phyloP scores from a whole-genome alignment of 2,329 filamentous ascomycete species.

The Calycina herbarum region DNA sequence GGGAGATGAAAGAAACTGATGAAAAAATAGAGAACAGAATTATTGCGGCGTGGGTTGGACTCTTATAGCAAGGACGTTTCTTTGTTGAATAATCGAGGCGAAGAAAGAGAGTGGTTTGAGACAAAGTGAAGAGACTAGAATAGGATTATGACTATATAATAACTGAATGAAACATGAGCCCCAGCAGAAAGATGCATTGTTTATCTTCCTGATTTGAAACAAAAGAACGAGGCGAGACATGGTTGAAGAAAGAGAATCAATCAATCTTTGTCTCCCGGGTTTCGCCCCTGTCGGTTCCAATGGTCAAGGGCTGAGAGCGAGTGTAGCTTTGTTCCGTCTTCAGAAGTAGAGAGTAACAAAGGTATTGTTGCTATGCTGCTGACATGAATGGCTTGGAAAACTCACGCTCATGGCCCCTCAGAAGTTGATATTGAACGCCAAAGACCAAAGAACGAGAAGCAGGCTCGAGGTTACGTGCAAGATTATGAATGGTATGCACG shows the following conservation, averaged over 20 bases:
- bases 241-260: not conserved
- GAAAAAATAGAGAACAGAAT: conserved; percentile 2
- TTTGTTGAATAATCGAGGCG: not conserved
- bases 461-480: too few relatives aligned
- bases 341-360: not conserved
- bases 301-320: not conserved
- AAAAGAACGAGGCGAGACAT: not conserved
- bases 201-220: not conserved
- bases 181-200: not conserved
- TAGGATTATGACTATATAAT: not conserved
- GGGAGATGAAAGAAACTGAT: conserved; percentile 1
- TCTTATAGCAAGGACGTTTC: conserved; percentile 8
- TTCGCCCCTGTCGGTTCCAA: not conserved
- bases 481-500: too few relatives aligned
- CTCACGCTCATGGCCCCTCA: too few relatives aligned
- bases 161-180: not conserved
- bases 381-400: too few relatives aligned
- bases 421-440: too few relatives aligned
- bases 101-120: conserved; percentile 1
- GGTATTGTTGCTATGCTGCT: not conserved
- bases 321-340: not conserved
- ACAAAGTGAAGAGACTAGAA: not conserved
- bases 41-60: not conserved
- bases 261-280: not conserved
- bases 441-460: too few relatives aligned